Base-by-base conservation (phyloP, 208 protist genomes). In the Crithidia bombi region DNA sequence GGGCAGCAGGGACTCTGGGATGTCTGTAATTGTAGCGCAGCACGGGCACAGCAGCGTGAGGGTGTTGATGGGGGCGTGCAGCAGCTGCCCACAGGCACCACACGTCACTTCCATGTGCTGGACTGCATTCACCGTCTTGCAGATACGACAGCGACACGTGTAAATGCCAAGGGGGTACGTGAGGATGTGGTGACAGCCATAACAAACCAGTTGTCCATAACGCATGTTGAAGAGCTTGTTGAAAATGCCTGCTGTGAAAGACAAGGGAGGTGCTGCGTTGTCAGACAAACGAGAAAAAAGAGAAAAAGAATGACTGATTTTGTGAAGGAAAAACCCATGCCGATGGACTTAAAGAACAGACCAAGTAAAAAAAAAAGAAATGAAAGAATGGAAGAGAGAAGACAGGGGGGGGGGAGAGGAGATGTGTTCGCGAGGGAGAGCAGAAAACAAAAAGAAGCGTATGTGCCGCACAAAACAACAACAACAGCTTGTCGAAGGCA, bases 11-110 rank as follows among this genome's bases (percentile, higher is more conserved):
- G 81, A 65, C 52, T 86, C 73, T 0, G 85, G 86, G n/a, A 95
- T 92, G 54, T 92, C 86, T 15, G 78, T 92, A 10, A 92, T 58
- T 0, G 84, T 91, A 19, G 75, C 75, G 47, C 90, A 95, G 65
- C 80, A 89, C n/a, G 87, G 87, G 50, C 90, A 95, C 7, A 95
- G 70, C 12, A 86, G 62, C 0, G 64, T 67, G 19, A 89, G 59
- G 14, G 90, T 92, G 76, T 93, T 95, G 69, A 90, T 79, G n/a
- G 90, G 87, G 4, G 81, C 70, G n/a, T 88, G 32, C 7, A 95
- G 65, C n/a, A 56, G 21, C 19, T 81, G 63, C 0, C 41, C 51
- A 52, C 90, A 95, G 47, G 51, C 47, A 4, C 38, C 62, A 67
- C 90, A 95, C 3, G 14, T 41, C 12, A 93, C 10, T 25, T 65